Conservation (phyloP, 2,329 filamentous ascomycete genomes). For the Blumeria graminis region DNA sequence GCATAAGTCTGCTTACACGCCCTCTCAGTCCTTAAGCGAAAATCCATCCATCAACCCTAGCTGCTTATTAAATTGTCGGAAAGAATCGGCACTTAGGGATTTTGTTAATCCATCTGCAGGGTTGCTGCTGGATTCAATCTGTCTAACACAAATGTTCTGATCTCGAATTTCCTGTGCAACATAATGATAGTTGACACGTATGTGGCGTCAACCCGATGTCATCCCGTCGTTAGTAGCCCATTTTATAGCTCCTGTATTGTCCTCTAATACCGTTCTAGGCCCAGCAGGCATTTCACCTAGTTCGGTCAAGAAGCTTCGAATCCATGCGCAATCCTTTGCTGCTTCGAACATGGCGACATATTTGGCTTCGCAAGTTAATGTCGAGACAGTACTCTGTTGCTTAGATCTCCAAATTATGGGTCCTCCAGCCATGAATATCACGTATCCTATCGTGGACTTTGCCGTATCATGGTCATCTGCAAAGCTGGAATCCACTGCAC, state of each 20-base stretch:
- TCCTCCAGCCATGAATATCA: not conserved
- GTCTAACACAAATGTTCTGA: not conserved
- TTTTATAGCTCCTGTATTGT: slow-evolving; percentile 1
- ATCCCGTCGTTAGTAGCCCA: not conserved
- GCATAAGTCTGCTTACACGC: not conserved
- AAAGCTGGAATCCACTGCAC: not conserved
- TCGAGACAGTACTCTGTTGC: not conserved
- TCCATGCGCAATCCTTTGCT: not conserved
- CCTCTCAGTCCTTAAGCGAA: not conserved
- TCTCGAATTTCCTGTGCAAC: not conserved
- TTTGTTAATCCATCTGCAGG: not conserved
- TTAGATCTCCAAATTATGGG: not conserved
- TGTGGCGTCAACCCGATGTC: not conserved
- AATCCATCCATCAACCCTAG: not conserved
- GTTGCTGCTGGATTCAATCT: not conserved
- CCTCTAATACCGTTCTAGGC: not conserved
- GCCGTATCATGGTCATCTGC: not conserved
- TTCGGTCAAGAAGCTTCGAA: not conserved
- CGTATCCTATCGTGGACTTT: not conserved
- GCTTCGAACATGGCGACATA: not conserved
- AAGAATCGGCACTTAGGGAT: not conserved
- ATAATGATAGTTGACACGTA: not conserved
- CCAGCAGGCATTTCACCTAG: not conserved
- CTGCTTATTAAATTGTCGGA: not conserved
- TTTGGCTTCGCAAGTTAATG: not conserved